These are phyloP conservation scores for Meripilus lineatus DNA, from an alignment of 1,284 basidiomycete species.

Conservation along the genomic window DNA sequence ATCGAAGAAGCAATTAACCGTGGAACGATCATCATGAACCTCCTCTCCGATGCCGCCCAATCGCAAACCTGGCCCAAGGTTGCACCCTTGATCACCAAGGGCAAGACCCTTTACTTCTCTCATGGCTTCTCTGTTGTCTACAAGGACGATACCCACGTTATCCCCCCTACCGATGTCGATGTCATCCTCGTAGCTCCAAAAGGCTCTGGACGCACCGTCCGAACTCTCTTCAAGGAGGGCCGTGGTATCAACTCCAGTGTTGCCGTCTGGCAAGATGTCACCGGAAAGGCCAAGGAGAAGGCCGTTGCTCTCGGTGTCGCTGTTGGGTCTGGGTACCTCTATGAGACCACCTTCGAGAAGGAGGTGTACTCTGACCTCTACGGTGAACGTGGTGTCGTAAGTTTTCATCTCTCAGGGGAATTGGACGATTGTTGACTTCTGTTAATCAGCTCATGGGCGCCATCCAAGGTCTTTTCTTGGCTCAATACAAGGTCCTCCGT, in stretches of 20 bases:
- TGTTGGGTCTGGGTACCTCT: conserved; percentile 94
- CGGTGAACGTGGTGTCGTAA: conserved; percentile 97
- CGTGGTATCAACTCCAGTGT: conserved; percentile 93
- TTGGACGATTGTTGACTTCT: too few species aligned
- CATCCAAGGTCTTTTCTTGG: conserved; percentile 99
- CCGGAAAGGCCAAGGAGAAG: conserved; percentile 97
- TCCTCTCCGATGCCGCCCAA: conserved; percentile 98
- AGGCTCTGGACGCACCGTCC: conserved; percentile 97
- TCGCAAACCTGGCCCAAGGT: conserved; percentile 90
- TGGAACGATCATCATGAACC: conserved; percentile 99
- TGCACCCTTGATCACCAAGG: conserved; percentile 93
- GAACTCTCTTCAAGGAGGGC: conserved; percentile 99
- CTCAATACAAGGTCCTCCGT: conserved; percentile 98
- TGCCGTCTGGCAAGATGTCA: conserved; percentile 92
- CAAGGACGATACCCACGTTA: conserved; percentile 95
- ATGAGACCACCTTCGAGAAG: conserved; percentile 99
- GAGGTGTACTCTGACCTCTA: conserved; percentile 99
- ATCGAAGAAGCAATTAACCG: conserved; percentile 96
- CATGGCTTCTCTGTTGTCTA: conserved; percentile 99
- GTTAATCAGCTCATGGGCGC: conserved; percentile 88
- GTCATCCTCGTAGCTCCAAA: conserved; percentile 99
- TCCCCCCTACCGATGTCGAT: conserved; percentile 92
- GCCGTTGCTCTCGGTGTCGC: conserved; percentile 93
- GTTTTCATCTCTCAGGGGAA: conserved; percentile 39
- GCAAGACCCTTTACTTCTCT: conserved; percentile 99